Conservation (phyloP, 2,329 filamentous ascomycete species). For the Neoscytalidium dimidiatum region DNA sequence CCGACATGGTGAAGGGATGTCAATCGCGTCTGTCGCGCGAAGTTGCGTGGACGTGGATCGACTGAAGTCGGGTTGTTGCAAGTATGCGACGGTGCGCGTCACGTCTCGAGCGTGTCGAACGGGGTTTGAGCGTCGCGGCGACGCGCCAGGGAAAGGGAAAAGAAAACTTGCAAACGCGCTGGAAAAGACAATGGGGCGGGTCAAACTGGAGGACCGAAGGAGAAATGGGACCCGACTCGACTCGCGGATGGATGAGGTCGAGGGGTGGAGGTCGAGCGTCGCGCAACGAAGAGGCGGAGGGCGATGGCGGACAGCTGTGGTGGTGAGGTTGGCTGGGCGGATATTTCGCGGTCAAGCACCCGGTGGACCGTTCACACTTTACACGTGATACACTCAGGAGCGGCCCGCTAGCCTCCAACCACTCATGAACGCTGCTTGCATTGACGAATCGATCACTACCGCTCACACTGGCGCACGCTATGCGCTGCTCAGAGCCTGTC, state of each 20-base stretch:
- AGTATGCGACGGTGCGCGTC: constrained; percentile 7
- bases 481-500: not conserved
- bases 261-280: constrained; percentile 27
- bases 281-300: constrained; percentile 21
- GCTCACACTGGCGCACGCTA: not conserved
- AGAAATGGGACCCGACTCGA: constrained; percentile 28
- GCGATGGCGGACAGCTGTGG: constrained; percentile 25
- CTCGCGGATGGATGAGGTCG: constrained; percentile 30
- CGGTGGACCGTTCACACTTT: not conserved
- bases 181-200: not conserved
- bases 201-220: constrained; percentile 21
- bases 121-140: constrained; percentile 26
- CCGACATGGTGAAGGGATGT: constrained; percentile 21
- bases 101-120: not conserved
- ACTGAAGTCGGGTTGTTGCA: not conserved
- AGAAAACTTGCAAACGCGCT: constrained; percentile 15
- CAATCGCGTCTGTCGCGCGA: not conserved
- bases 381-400: constrained; percentile 1
- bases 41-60: constrained; percentile 15
- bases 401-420: not conserved
- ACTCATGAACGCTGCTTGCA: too few relatives aligned
- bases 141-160: constrained; percentile 34
- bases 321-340: constrained; percentile 21
- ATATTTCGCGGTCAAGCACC: constrained; percentile 18
- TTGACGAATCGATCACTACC: not conserved